Evolutionary conservation across 2,329 filamentous ascomycete genomes (phyloP), one percentile per base, ranked within the genome.

Genomic region (Aureobasidium pullulans): DNA sequence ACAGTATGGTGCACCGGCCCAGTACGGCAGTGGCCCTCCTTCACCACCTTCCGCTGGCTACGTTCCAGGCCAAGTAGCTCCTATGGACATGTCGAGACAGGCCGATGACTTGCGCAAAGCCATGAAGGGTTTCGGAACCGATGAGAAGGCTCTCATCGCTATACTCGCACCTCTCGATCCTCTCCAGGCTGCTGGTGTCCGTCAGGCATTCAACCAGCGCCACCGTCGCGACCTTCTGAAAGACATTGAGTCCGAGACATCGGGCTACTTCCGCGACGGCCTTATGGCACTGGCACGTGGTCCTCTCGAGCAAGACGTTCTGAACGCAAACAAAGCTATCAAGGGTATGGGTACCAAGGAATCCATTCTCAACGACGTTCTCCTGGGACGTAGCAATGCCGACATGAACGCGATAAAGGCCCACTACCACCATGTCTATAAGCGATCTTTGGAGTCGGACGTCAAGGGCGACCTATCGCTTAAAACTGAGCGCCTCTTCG

Each of bases 41-140:
- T 84, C 86, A 1, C 81, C 82, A 10, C 83, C 89, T 0, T 88
- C 88, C 0, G 74, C 81, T 0, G 92, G 92, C 37, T 96, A 96
- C 68, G 84, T 84, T 2, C 81, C 87, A 0, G 83, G 84, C 11
- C 87, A 89, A 67, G 77, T 83, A 47, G 87, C 89, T 44, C 79
- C 83, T 32, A 77, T 80, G 16, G 85, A 96, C 64, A 86, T 84
- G 49, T 79, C 76, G 3, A 75, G 78, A 11, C 85, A 94, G 66
- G 88, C 90, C 0, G 83, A 90, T 60, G 82, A 79, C 4, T 77
- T 96, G 23, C 84, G 90, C 57, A 82, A 82, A 65, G 90, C 93
- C 2, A 96, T 96, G 90, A 96, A 96, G 73, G 91, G 91, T 0
- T 89, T 96, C 63, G 93, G 92, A 36, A 96, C 92, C 0, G 85